These are phyloP conservation scores for Neodidymelliopsis sp. DNA, from an alignment of 2,329 filamentous ascomycete genomes.

Conservation along the genomic window DNA sequence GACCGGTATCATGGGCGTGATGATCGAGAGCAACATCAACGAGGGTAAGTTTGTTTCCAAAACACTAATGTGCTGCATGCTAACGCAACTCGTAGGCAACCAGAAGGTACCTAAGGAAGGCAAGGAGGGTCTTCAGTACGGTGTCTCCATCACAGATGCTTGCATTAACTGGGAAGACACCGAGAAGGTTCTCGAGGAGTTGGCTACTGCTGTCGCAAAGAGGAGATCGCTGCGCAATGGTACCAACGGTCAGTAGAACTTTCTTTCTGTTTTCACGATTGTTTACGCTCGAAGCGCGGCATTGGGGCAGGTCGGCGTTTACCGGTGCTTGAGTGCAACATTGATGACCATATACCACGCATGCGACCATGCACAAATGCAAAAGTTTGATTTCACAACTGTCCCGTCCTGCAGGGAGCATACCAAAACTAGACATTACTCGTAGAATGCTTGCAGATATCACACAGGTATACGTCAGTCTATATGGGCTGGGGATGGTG, in stretches of 20 bases:
- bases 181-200: slow-evolving; percentile 74
- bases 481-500: too few relatives aligned
- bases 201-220: slow-evolving; percentile 82
- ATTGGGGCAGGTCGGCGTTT: slow-evolving; percentile 33
- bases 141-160: slow-evolving; percentile 95
- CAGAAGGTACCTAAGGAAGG: slow-evolving; percentile 93
- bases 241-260: slow-evolving; percentile 39
- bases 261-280: slow-evolving; percentile 12
- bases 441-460: too few relatives aligned
- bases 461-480: too few relatives aligned
- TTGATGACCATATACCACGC: slow-evolving; percentile 14
- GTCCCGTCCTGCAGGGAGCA: not conserved
- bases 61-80: slow-evolving; percentile 1
- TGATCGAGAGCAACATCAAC: slow-evolving; percentile 98
- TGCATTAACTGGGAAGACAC: slow-evolving; percentile 97
- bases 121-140: slow-evolving; percentile 84
- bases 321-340: slow-evolving; percentile 22
- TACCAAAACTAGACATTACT: too few relatives aligned
- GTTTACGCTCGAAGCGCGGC: slow-evolving; percentile 14
- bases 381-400: slow-evolving; percentile 5
- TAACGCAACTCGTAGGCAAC: slow-evolving; percentile 62
- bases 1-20: slow-evolving; percentile 90
- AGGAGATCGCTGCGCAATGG: slow-evolving; percentile 63
- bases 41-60: slow-evolving; percentile 69
- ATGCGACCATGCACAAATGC: slow-evolving; percentile 8